These are phyloP conservation scores for Stephania yunnanensis DNA, from an alignment of 164 flowering plant genomes.

Conservation along the genomic window DNA sequence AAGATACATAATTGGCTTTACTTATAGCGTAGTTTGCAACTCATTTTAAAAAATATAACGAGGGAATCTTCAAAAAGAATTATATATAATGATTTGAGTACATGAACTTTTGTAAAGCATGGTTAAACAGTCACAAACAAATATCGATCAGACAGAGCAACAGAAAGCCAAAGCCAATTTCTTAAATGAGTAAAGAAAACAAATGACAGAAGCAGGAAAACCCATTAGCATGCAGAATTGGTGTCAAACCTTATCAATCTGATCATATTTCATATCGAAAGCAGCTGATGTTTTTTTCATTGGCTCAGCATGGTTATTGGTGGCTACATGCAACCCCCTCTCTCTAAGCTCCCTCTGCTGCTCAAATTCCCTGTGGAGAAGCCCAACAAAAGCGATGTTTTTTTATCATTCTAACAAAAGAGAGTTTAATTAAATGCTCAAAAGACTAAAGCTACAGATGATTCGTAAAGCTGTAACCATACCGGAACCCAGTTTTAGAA, in stretches of 20 bases:
- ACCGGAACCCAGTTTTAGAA: conserved; percentile 98
- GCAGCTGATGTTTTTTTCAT: conserved; percentile 31
- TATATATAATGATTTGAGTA: too few species aligned
- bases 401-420: too few species aligned
- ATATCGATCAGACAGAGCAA: too few species aligned
- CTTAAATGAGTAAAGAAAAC: too few species aligned
- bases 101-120: too few species aligned
- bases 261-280: conserved; percentile 35
- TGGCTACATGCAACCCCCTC: conserved; percentile 48
- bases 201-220: neutral
- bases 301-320: conserved; percentile 35
- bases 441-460: conserved; percentile 5
- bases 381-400: conserved; percentile 12
- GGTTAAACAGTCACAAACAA: too few species aligned
- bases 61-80: too few species aligned
- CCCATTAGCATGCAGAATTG: neutral
- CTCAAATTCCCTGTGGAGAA: conserved; percentile 80
- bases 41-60: too few species aligned
- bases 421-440: neutral
- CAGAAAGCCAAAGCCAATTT: too few species aligned
- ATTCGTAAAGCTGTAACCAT: conserved; percentile 19
- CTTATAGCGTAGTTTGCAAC: too few species aligned
- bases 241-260: conserved; percentile 50
- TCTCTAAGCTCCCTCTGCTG: conserved; percentile 94
- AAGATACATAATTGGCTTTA: too few species aligned